These are phyloP conservation scores for Rhizoclosmatium sp. DNA, from an alignment of 192 early-diverging fungal species.

Conservation along the genomic window DNA sequence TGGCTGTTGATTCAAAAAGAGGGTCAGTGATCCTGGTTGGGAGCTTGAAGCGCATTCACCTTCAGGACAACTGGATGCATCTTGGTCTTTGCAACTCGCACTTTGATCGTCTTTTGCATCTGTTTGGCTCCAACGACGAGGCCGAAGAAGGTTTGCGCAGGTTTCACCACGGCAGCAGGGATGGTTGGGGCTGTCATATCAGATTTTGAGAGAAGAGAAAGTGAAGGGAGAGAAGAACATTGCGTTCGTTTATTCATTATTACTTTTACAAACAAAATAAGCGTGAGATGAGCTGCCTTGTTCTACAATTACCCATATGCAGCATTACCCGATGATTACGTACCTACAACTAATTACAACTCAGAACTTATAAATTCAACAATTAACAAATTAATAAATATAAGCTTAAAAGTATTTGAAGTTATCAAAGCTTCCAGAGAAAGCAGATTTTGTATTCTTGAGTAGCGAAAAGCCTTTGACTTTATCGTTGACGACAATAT, in stretches of 20 bases:
- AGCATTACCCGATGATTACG: too few relatives aligned
- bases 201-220: not conserved
- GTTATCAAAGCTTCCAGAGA: too few relatives aligned
- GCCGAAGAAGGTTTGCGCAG: slow-evolving; percentile 59
- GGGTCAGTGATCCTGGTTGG: not conserved
- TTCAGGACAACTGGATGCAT: slow-evolving; percentile 87
- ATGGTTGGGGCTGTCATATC: not conserved
- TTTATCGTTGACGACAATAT: too few relatives aligned
- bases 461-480: too few relatives aligned
- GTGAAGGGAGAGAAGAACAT: not conserved
- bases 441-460: too few relatives aligned
- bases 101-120: slow-evolving; percentile 86
- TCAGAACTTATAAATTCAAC: too few relatives aligned
- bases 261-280: too few relatives aligned
- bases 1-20: slow-evolving; percentile 55
- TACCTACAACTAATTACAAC: too few relatives aligned
- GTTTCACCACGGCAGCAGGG: not conserved
- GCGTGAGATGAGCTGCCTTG: too few relatives aligned
- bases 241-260: not conserved
- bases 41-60: slow-evolving; percentile 51
- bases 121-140: slow-evolving; percentile 74
- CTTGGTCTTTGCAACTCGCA: slow-evolving; percentile 77
- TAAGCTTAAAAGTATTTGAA: too few relatives aligned
- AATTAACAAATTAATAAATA: too few relatives aligned
- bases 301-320: too few relatives aligned